Conservation (phyloP, 2,329 filamentous ascomycete species). For the Penicillium sp. region DNA sequence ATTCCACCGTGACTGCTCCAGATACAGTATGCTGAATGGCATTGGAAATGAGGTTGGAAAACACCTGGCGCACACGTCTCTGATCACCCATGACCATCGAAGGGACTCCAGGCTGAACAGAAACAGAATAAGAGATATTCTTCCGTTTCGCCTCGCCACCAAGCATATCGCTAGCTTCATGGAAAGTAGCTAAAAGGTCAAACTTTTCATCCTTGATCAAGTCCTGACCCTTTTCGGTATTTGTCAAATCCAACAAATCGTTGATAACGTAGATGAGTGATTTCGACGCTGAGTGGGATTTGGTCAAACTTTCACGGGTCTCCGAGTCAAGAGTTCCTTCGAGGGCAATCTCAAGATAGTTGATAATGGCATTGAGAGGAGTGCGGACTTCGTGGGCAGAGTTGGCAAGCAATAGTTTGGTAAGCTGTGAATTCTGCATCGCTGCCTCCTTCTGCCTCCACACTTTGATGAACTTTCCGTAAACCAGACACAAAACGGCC, state of each 20-base stretch:
- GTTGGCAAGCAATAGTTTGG: constrained; percentile 77
- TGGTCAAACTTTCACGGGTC: constrained; percentile 80
- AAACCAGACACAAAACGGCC: constrained; percentile 83
- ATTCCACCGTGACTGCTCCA: constrained; percentile 72
- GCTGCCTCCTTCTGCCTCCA: constrained; percentile 90
- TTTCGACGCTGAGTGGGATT: constrained; percentile 88
- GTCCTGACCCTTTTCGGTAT: constrained; percentile 79
- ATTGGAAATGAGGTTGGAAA: constrained; percentile 83
- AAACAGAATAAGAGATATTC: constrained; percentile 70
- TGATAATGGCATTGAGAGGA: constrained; percentile 90
- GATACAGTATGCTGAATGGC: constrained; percentile 75
- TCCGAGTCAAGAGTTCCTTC: constrained; percentile 80
- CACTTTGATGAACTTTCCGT: constrained; percentile 88
- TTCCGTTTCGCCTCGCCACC: constrained; percentile 76
- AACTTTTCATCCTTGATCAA: constrained; percentile 82
- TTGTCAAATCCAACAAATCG: constrained; percentile 84
- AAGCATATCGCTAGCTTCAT: constrained; percentile 79
- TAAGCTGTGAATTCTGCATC: constrained; percentile 79
- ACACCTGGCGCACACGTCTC: constrained; percentile 76
- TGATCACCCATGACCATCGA: constrained; percentile 75
- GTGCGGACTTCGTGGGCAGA: constrained; percentile 92
- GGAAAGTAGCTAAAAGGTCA: constrained; percentile 70
- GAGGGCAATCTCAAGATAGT: constrained; percentile 88
- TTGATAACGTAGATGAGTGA: constrained; percentile 94
- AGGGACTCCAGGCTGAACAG: constrained; percentile 71